These are phyloP conservation scores for Themeda triandra DNA, from an alignment of 176 grass and related monocot genomes.

Conservation along the genomic window DNA sequence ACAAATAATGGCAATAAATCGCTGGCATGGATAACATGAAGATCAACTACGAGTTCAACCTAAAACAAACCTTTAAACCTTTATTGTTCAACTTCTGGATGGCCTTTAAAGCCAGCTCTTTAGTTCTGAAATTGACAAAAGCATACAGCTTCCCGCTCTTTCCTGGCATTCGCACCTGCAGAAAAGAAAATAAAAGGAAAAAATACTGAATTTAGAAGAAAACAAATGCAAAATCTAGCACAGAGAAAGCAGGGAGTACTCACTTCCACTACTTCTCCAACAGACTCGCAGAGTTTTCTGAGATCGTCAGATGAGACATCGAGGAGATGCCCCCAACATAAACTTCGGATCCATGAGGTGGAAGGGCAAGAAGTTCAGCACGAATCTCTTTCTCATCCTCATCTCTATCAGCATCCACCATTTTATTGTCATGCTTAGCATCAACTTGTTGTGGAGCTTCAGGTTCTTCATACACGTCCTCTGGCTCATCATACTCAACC, in stretches of 20 bases:
- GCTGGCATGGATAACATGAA: not conserved
- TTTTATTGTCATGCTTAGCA: not conserved
- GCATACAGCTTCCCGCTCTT: constrained; percentile 68
- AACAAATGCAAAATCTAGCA: constrained; percentile 19
- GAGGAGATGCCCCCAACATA: constrained; percentile 68
- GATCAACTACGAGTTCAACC: not conserved
- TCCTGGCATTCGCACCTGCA: constrained; percentile 77
- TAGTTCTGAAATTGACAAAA: constrained; percentile 79
- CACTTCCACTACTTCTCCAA: constrained; percentile 89
- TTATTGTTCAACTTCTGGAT: constrained; percentile 71
- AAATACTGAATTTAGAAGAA: not conserved
- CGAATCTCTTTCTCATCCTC: constrained; percentile 30
- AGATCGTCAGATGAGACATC: constrained; percentile 67
- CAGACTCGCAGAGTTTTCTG: constrained; percentile 59
- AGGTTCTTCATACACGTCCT: constrained; percentile 9
- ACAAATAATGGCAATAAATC: not conserved
- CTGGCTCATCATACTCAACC: constrained; percentile 50
- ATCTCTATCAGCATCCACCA: constrained; percentile 38
- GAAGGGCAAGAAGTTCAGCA: not conserved
- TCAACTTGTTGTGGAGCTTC: not conserved
- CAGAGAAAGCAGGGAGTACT: constrained; percentile 29
- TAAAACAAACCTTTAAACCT: constrained; percentile 62
- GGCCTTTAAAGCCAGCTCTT: constrained; percentile 64
- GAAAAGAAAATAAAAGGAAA: not conserved
- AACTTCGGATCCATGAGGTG: constrained; percentile 58